Evolutionary conservation across 768 basidiomycete species (phyloP), one percentile per base, ranked within the genome.

Genomic region (Clitopilus hobsonii): DNA sequence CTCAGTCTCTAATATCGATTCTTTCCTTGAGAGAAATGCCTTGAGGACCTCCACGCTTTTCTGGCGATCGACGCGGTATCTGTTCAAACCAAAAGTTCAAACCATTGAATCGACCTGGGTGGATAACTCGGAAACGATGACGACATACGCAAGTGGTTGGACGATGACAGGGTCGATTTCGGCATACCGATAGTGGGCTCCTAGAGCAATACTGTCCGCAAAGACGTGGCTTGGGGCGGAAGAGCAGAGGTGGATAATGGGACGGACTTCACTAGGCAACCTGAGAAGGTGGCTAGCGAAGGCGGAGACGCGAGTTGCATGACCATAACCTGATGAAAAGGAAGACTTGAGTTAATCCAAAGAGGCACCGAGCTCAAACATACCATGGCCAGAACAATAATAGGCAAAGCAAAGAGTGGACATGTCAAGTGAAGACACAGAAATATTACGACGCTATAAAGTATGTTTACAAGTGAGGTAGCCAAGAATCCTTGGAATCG

Each of bases 261-360:
- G 82, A 38, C 67, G 68, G 5, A 69, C 66, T 5, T 67, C 58
- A n/a, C 62, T 58, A 7, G 65, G 60, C 13, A 84, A 71, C 51
- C 68, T 72, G 20, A 86, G 71, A 16, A 92, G 74, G 59, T 84
- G 80, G 47, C 74, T 68, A 2, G 86, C 75, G 58, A 91, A 83
- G 1, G 89, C 89, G 14, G 88, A 88, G 14, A 91, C 89, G 30
- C 89, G 82, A 2, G 89, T 92, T 7, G 89, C 89, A 64, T 91
- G 89, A n/a, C 89, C 86, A 54, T 86, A 90, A n/a, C 86, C 85
- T 88, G 59, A 22, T n/a, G n/a, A n/a, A 27, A 51, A 32, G 18
- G 23, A 13, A 18, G 29, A 32, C 54, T 5, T 57, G 20, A 38
- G 54, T 16, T 14, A 6, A 58, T 41, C 45, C 27, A 32, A 54